Base-by-base conservation (phyloP, 192 early-diverging fungal species). In the Backusella circina region DNA sequence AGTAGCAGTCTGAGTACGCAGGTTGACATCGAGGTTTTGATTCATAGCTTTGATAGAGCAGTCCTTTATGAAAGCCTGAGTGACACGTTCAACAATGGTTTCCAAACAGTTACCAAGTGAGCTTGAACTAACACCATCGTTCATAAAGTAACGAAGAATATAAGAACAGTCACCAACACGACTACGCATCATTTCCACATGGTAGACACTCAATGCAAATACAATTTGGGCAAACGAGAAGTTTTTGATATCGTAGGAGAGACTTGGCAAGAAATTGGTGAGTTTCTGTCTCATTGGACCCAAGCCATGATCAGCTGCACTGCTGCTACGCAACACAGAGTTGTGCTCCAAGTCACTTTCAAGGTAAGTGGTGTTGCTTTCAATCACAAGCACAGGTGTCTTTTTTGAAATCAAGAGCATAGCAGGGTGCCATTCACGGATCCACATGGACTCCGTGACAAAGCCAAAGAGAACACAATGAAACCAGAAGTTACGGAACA, bases 401-500 rank as follows among this genome's bases (percentile, higher is more conserved):
- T 93, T 95, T 70, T 87, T 85, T 10, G 98, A 96, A 80, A 99
- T 91, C 5, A 85, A 41, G 0, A 86, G 54, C 77, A 96, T 86
- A 1, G 92, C 84, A 3, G 81, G 79, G 73, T 88, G 81, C 91
- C 95, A 97, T 26, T 93, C 92, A 18, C 84, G 85, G 30, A 91
- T 87, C 88, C 95, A 96, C 13, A 86, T 80, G 1, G 91, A 87
- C 36, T 94, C 89, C 10, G 90, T 86, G 36, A 91, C 84, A 67
- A 95, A 91, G 1, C 96, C 91, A 78, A 89, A 91, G 13, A 93
- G 79, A 3, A 95, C 91, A 68, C 93, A 86, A 67, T 94, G 92
- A 75, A 98, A 91, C 98, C 98, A 99, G 39, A 95, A 88, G 79
- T 95, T 95, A 61, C 97, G 88, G 84, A 96, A 96, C 31, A 93